Conservation (phyloP, 2,329 filamentous ascomycete genomes). For the Colletotrichum echinochloae region DNA sequence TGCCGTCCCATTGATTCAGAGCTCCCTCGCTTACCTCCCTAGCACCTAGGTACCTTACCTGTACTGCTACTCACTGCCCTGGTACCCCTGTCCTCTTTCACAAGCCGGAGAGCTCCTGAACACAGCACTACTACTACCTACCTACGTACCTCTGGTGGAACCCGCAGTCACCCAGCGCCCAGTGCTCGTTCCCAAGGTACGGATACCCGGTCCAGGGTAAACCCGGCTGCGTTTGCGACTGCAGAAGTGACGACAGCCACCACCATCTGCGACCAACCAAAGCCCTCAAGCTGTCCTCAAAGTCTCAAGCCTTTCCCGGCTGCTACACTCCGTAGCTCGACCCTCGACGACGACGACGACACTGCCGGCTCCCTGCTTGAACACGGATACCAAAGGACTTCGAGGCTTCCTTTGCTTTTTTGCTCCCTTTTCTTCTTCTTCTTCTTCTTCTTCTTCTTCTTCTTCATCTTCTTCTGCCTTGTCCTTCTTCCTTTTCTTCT, state of each 20-base stretch:
- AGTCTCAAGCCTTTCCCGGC: too few species aligned
- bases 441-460: not conserved
- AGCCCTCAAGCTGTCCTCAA: slow-evolving; percentile 40
- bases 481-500: not conserved
- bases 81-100: slow-evolving; percentile 19
- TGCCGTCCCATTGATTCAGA: slow-evolving; percentile 7
- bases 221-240: slow-evolving; percentile 9
- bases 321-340: too few species aligned
- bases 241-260: slow-evolving; percentile 41
- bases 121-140: too few species aligned
- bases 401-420: slow-evolving; percentile 15
- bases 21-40: not conserved
- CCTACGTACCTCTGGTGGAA: too few species aligned
- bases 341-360: too few species aligned
- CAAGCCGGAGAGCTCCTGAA: slow-evolving; percentile 23
- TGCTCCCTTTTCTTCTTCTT: slow-evolving; percentile 5
- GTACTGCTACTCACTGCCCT: too few species aligned
- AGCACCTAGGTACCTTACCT: too few species aligned
- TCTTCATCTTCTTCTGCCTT: slow-evolving; percentile 7
- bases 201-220: too few species aligned
- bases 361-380: slow-evolving; percentile 6
- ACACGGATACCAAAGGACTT: slow-evolving; percentile 9
- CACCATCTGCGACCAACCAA: slow-evolving; percentile 19
- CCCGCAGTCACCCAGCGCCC: too few species aligned
- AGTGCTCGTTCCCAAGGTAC: too few species aligned